Evolutionary conservation across 169 alveolate species (phyloP), one percentile per base, ranked within the genome.

Genomic region (Cryptosporidium ryanae): DNA sequence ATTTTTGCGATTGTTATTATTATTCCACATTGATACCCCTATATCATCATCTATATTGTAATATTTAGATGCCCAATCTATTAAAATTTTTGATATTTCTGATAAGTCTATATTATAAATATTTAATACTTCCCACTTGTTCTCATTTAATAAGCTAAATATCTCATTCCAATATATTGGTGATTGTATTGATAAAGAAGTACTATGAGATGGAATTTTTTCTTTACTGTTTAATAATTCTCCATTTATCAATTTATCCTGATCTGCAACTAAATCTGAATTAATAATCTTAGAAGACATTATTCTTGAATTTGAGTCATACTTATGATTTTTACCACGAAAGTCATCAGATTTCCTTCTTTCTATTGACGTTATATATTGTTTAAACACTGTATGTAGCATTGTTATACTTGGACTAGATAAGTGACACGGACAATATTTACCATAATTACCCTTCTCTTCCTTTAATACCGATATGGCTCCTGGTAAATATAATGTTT

Each of bases 141-240:
- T 61, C 43, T 38, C 59, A 61, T 76, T 76, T 21, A 76, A 43
- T 8, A 70, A 34, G 31, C 23, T 55, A 31, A 76, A 76, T 32
- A 76, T 61, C 48, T 76, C 87, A 15, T 76, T 76, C 87, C 87
- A 76, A 23, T 76, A 32, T 10, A 76, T 38, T 43, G 87, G 87
- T 57, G 87, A 76, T 46, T 76, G 87, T 43, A 38, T 76, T 43
- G 63, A 44, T 23, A 38, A 29, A 23, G 87, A 59, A 38, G 64
- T 38, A 1, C 57, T n/a, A 29, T 70, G 29, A 8, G 31, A 34
- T 4, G 61, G 21, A 31, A 12, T 76, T 18, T 4, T 7, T 17
- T 48, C 38, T 13, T 68, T 46, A 7, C 38, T 46, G 4, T 12
- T 29, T 13, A 15, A 6, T 18, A 21, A 31, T 38, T 55, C 66